A percentile compares a stretch with the other conserved stretches of the same genome.
phyloP scores from a whole-genome alignment of 2,329 filamentous ascomycete species.

The Apiospora sp. region DNA sequence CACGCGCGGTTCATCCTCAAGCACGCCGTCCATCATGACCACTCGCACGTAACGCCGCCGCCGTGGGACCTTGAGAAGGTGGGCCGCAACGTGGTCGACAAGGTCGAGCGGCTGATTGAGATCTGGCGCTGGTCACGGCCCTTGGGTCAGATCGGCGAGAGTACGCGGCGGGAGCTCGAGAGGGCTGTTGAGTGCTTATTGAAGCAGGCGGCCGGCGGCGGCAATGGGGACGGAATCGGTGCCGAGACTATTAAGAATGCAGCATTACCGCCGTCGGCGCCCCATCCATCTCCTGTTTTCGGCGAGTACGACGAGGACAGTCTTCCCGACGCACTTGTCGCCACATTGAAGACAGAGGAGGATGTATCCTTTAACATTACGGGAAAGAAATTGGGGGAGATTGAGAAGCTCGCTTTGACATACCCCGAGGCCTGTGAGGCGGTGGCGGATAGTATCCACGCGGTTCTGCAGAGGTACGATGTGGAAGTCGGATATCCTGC shows the following conservation, averaged over 20 bases:
- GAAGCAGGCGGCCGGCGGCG: background rate
- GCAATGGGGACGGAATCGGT: no score
- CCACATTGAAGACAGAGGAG: constrained; percentile 29
- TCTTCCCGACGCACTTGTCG: background rate
- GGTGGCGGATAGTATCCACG: background rate
- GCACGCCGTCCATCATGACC: background rate
- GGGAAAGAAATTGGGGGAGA: background rate
- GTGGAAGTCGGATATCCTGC: background rate
- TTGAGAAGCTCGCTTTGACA: background rate
- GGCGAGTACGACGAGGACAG: background rate
- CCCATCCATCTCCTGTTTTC: no score
- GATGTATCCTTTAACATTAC: background rate
- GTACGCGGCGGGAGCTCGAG: background rate
- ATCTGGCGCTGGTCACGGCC: background rate
- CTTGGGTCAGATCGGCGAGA: background rate
- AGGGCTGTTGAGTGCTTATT: background rate
- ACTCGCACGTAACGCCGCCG: background rate
- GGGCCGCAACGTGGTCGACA: background rate
- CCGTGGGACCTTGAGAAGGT: background rate
- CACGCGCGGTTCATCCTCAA: background rate
- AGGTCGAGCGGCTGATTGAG: background rate
- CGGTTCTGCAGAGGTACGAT: background rate
- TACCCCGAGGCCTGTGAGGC: background rate
- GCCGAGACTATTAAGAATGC: no score
- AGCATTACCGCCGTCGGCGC: no score